A percentile compares a stretch with the other conserved stretches of the same genome.
Evolutionary conservation across 352 stramenopile species (phyloP).

Genomic region (Globisporangium ultimum): DNA sequence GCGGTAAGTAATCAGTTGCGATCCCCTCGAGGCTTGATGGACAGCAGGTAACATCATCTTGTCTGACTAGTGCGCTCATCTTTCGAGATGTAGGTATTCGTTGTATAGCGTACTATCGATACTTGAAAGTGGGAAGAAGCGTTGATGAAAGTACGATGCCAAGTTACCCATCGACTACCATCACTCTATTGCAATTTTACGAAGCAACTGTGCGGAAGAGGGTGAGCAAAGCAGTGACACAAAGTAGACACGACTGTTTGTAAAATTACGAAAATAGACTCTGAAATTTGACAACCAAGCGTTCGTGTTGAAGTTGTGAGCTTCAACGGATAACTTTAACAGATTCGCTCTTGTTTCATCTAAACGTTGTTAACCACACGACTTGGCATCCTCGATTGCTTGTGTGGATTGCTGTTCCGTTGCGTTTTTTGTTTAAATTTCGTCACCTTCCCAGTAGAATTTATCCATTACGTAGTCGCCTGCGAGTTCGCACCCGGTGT

Average conservation of each 20-base stretch:
- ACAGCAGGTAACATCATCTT: no score
- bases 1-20: neutral
- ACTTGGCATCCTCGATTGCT: neutral
- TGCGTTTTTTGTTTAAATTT: conserved; percentile 7
- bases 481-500: conserved; percentile 58
- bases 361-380: neutral
- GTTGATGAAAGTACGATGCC: neutral
- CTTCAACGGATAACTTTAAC: no score
- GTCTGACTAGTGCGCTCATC: no score
- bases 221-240: neutral
- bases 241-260: neutral
- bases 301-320: no score
- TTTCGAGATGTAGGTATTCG: no score
- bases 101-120: neutral
- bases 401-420: no score
- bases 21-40: neutral
- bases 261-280: conserved; percentile 3
- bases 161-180: neutral
- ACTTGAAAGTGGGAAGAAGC: neutral
- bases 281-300: no score
- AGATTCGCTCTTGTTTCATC: no score
- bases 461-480: conserved; percentile 80
- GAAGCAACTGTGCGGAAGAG: neutral
- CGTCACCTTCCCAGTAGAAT: conserved; percentile 62
- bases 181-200: neutral